Evolutionary conservation across 2,329 filamentous ascomycete species (phyloP), one percentile per base, ranked within the genome.

Genomic region (Trichoderma guizhouense): DNA sequence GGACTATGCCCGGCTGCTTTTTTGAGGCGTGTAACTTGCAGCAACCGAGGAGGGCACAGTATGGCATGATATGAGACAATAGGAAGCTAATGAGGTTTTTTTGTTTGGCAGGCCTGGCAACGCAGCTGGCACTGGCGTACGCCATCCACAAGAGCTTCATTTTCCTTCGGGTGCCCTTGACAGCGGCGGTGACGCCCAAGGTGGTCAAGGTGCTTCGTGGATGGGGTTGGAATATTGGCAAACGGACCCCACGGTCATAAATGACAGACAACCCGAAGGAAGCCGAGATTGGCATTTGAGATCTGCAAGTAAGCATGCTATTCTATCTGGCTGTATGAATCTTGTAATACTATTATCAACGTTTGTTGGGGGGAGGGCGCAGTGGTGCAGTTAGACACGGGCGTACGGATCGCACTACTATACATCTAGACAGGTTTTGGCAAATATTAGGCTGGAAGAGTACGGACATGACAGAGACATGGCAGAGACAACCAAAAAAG

Each of bases 81-180:
- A 34, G 26, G 72, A 74, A 43, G 71, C 76, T 80, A 76, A 80
- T 75, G 34, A 36, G 64, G 61, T n/a, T 63, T 64, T 62, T n/a
- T 43, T 43, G 39, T 43, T 36, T 36, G 51, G 32, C 74, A 91
- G 89, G 89, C 76, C 81, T 91, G 39, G 89, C 86, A 66, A 98
- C 96, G 9, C 94, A 98, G 79, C 85, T 99, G 34, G 94, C 93
- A 18, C 87, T 99, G 63, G 96, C 96, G 14, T 99, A 99, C 79
- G 95, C 95, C 32, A 93, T 99, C 72, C 96, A 99, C 86, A 99
- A 99, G 84, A 97, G 93, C 76, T 94, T 98, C 81, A 98, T 99
- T 78, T 97, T 99, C 82, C 82, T 98, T 75, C 90, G 96, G n/a
- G 94, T 99, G 11, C 96, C 96, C 9, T 83, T 98, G 74, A 96